Percentiles rank a stretch among this genome's conserved stretches.
Evolutionary conservation across 139 green algal genomes (phyloP).

Genomic region (Micractinium conductrix): DNA sequence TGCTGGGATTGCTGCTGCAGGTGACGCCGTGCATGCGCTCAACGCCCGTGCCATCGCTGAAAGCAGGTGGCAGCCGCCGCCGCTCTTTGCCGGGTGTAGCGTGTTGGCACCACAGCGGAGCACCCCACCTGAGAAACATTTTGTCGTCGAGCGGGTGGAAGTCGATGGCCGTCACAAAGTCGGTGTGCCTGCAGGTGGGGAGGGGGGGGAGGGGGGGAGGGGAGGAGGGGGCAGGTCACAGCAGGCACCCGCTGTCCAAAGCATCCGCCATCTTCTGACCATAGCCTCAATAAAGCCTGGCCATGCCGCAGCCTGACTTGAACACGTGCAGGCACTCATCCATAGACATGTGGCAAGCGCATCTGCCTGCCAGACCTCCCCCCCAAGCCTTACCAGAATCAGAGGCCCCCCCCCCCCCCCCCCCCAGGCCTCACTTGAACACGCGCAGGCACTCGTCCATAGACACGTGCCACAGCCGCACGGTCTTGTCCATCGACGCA

Average conservation of each 20-base stretch:
- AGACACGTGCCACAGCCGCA: conserved; percentile 88
- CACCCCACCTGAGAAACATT: conserved; percentile 59
- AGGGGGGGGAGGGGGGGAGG: neutral
- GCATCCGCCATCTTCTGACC: too few relatives aligned
- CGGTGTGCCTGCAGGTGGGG: conserved; percentile 60
- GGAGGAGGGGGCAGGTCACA: neutral
- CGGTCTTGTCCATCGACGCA: conserved; percentile 88
- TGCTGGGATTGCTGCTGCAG: too few relatives aligned
- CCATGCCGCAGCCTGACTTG: too few relatives aligned
- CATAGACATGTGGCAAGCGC: conserved; percentile 65
- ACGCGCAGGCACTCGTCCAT: conserved; percentile 75
- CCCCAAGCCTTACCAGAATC: neutral
- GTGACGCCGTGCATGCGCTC: too few relatives aligned
- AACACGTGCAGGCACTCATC: conserved; percentile 77
- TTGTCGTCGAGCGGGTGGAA: conserved; percentile 88
- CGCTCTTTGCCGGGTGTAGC: too few relatives aligned
- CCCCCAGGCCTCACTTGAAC: conserved; percentile 74
- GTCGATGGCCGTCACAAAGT: conserved; percentile 84
- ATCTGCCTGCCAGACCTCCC: too few relatives aligned
- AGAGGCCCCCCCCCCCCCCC: neutral
- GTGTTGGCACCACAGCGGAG: too few relatives aligned
- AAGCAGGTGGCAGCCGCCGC: too few relatives aligned
- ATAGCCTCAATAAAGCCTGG: too few relatives aligned
- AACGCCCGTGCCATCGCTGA: too few relatives aligned
- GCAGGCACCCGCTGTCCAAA: neutral